These are phyloP conservation scores for Coix lacrymajobi DNA, from an alignment of 176 grass and related monocot species.

Conservation along the genomic window DNA sequence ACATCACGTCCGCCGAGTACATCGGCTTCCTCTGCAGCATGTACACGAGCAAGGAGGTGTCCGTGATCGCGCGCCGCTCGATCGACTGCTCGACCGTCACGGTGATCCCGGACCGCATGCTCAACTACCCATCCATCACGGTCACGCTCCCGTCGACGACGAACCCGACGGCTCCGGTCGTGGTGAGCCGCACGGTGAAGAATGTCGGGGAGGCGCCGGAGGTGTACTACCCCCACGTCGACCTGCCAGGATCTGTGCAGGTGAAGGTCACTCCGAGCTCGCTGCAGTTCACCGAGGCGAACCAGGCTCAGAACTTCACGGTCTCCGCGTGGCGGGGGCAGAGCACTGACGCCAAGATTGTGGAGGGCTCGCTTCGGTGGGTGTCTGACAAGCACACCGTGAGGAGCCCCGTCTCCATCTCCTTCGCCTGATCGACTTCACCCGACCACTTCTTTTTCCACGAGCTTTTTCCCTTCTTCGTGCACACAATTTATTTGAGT, in stretches of 20 bases:
- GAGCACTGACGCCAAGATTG: not conserved
- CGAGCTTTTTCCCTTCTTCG: too few species aligned
- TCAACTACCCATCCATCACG: constrained; percentile 54
- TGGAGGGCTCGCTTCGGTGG: constrained; percentile 32
- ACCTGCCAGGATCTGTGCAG: not conserved
- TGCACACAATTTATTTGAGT: too few species aligned
- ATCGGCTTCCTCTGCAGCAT: constrained; percentile 40
- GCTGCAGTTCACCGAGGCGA: constrained; percentile 10
- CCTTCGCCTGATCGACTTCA: not conserved
- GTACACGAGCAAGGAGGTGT: constrained; percentile 34
- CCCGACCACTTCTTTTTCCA: not conserved
- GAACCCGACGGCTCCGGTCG: not conserved
- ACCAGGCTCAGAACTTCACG: constrained; percentile 21
- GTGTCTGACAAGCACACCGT: constrained; percentile 31
- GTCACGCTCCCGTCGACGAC: not conserved
- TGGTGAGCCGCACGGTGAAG: constrained; percentile 31
- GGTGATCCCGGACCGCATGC: constrained; percentile 20
- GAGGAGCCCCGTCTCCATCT: constrained; percentile 31
- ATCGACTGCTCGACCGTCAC: constrained; percentile 21
- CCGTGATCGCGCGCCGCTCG: constrained; percentile 10
- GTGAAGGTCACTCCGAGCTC: constrained; percentile 8
- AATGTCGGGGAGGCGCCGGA: constrained; percentile 37
- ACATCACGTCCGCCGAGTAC: constrained; percentile 12
- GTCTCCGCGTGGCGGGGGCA: not conserved
- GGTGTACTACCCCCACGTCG: constrained; percentile 9